phyloP scores from a whole-genome alignment of 345 rosid genomes.

The Brassica juncea region DNA sequence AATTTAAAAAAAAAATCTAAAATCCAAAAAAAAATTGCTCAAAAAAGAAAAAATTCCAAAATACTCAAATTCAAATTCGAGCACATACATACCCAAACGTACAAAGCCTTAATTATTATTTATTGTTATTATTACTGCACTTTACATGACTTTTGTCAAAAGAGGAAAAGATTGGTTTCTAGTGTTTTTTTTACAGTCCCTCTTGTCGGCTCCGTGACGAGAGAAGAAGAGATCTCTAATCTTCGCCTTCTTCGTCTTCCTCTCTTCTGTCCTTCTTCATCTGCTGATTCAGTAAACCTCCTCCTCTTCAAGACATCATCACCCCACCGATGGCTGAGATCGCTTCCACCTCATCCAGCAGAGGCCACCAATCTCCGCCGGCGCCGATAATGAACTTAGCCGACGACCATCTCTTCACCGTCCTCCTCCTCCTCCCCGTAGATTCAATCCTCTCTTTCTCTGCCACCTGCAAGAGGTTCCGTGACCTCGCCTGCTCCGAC shows the following conservation, averaged over 20 bases:
- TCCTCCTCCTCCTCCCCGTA: neutral
- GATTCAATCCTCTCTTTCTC: neutral
- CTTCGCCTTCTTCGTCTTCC: neutral
- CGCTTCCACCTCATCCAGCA: neutral
- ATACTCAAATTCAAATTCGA: neutral
- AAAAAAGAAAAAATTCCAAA: too few species aligned
- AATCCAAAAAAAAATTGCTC: too few species aligned
- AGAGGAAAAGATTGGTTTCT: neutral
- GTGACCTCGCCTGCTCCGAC: conserved; percentile 43
- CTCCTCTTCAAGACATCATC: neutral
- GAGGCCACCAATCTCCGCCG: neutral
- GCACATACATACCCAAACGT: neutral
- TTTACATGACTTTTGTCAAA: neutral
- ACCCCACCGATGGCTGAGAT: neutral
- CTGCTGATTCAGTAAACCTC: neutral
- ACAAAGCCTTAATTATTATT: neutral
- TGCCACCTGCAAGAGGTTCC: neutral
- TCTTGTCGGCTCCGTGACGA: neutral
- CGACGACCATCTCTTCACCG: conserved; percentile 1
- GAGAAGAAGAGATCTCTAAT: neutral
- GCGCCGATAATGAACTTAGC: conserved; percentile 7
- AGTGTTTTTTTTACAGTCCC: neutral
- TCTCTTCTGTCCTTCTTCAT: neutral
- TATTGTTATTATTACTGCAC: neutral
- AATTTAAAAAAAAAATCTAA: too few species aligned